phyloP scores from a whole-genome alignment of 371 early-diverging fungal species.

The Rhizopus arrhizus region DNA sequence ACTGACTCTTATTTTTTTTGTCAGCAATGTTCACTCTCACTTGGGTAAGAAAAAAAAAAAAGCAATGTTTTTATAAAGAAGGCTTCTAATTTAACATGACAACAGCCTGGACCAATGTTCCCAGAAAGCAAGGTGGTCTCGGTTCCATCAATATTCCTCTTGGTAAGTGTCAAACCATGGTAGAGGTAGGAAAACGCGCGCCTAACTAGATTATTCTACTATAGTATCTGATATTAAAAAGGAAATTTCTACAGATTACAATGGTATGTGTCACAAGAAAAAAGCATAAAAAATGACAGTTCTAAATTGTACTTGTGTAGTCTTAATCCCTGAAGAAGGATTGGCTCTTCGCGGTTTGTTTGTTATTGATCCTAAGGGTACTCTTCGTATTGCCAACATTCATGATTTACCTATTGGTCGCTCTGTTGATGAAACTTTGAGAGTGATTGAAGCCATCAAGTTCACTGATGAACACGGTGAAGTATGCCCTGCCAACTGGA shows the following conservation, averaged over 20 bases:
- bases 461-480: conserved; percentile 90
- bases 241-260: conserved; percentile 82
- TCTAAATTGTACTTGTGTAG: conserved; percentile 21
- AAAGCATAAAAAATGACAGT: conserved; percentile 17
- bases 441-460: conserved; percentile 95
- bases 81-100: conserved; percentile 30
- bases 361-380: conserved; percentile 92
- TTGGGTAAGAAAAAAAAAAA: conserved; percentile 33
- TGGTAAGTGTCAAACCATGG: conserved; percentile 17
- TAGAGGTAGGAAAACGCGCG: not conserved
- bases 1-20: conserved; percentile 3
- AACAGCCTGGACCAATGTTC: conserved; percentile 61
- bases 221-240: conserved; percentile 85
- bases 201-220: not conserved
- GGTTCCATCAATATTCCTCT: conserved; percentile 81
- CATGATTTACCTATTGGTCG: conserved; percentile 92
- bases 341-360: conserved; percentile 77
- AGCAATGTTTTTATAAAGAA: not conserved
- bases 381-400: conserved; percentile 62
- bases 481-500: conserved; percentile 76
- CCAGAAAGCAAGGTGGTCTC: conserved; percentile 83
- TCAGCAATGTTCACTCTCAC: conserved; percentile 50
- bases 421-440: conserved; percentile 91
- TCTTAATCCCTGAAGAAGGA: conserved; percentile 72
- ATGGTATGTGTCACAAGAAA: conserved; percentile 62